Evolutionary conservation across 768 basidiomycete species (phyloP), one percentile per base, ranked within the genome.

Genomic region (Termitomyces sp.): DNA sequence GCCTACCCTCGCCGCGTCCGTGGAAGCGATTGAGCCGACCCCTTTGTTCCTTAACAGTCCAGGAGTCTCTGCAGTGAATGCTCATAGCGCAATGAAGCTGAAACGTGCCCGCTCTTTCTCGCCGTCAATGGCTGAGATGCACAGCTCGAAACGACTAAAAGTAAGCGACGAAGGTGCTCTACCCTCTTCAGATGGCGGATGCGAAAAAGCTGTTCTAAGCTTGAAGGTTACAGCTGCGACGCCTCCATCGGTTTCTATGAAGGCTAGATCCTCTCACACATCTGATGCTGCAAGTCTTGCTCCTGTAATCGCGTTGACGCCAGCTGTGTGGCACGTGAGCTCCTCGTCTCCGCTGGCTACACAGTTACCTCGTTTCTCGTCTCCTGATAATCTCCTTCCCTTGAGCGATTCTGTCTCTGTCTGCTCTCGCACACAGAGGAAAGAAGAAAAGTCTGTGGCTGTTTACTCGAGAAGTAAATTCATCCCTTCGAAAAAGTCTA

Each of bases 281-380:
- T 3, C 5, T 38, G 35, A 17, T 23, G 9, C 21, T 23, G 23
- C 37, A 17, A 38, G 15, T 30, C 45, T 53, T 23, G 30, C 7
- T 10, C 55, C 55, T 6, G 15, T 19, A 15, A 33, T 50, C 9
- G 19, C 38, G 8, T 41, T 50, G n/a, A 28, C 23, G n/a, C 48
- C 48, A 15, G 35, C 38, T n/a, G 41, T 56, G 17, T 56, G 49
- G 55, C 38, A 49, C 17, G 55, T 56, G 15, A 56, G 33, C 55
- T 43, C 49, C 1, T 50, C 38, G 41, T 56, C 55, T 5, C 55
- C 55, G 23, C 21, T 56, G 17, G 55, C 33, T 14, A 23, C 6
- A 8, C 48, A 44, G 12, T 3, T 17, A 1, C 23, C 55, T 23
- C 10, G 15, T 38, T 56, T 50, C 17, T 2, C 37, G 12, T 31